Percentiles rank a stretch among this genome's conserved stretches.
Conservation (phyloP, 2,329 filamentous ascomycete species). For the Cladosporium sp. region DNA sequence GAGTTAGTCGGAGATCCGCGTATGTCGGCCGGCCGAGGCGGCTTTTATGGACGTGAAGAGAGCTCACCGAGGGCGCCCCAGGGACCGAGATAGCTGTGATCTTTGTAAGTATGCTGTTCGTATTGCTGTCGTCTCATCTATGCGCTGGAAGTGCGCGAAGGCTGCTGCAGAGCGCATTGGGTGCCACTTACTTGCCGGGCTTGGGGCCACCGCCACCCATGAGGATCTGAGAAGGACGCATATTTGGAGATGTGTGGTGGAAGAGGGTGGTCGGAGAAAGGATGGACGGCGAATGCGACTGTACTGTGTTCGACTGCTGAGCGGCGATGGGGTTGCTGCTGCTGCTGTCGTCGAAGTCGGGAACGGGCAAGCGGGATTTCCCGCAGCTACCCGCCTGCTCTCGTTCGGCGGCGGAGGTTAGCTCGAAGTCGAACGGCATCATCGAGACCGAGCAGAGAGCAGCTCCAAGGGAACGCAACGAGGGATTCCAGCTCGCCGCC, state of each 20-base stretch:
- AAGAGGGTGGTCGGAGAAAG: not conserved
- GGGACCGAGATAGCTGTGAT: constrained; percentile 63
- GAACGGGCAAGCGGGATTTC: not conserved
- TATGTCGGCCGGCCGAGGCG: constrained; percentile 22
- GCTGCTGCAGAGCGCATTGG: not conserved
- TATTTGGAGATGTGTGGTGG: constrained; percentile 22
- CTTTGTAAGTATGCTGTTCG: not conserved
- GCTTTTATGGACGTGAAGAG: not conserved
- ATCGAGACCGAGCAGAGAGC: constrained; percentile 11
- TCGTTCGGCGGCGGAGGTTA: constrained; percentile 7
- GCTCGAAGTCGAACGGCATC: constrained; percentile 13
- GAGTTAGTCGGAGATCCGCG: not conserved
- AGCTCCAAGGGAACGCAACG: not conserved
- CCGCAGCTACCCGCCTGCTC: not conserved
- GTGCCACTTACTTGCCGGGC: constrained; percentile 37
- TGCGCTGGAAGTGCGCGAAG: not conserved
- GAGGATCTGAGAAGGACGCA: constrained; percentile 34
- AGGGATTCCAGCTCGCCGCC: not conserved
- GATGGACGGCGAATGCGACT: constrained; percentile 5
- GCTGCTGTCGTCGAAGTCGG: constrained; percentile 8
- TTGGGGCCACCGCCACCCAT: constrained; percentile 36
- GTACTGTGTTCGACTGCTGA: not conserved
- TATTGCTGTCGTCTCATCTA: not conserved
- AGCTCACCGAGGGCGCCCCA: constrained; percentile 72
- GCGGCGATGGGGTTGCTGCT: not conserved